Percentiles rank a stretch among this genome's conserved stretches.
phyloP scores from a whole-genome alignment of 129 eudicot genomes.

The Lonicera japonica region DNA sequence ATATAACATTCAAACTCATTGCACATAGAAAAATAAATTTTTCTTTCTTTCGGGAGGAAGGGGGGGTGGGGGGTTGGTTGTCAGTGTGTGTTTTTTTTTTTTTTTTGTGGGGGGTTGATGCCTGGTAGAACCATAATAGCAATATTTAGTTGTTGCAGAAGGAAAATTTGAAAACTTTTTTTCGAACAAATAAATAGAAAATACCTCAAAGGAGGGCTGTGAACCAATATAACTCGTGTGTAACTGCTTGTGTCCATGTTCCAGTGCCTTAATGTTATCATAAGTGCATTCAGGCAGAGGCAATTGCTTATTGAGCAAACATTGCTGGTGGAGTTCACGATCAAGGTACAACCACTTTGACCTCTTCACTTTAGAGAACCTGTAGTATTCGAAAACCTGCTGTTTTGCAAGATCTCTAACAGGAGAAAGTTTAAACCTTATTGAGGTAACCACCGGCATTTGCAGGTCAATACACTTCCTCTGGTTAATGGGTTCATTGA shows the following conservation, averaged over 20 bases:
- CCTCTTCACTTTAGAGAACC: conserved; percentile 50
- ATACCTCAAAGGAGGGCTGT: conserved; percentile 38
- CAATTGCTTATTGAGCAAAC: conserved; percentile 50
- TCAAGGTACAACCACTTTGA: conserved; percentile 65
- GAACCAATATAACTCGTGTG: conserved; percentile 14
- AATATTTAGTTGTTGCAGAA: no score
- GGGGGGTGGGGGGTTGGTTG: no score
- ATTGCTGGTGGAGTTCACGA: conserved; percentile 41
- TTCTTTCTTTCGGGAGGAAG: no score
- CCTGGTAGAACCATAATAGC: no score
- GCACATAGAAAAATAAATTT: no score
- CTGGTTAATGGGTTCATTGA: conserved; percentile 35
- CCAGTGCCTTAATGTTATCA: conserved; percentile 70
- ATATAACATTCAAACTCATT: no score
- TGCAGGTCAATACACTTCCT: conserved; percentile 28
- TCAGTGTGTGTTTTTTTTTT: no score
- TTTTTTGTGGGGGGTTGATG: no score
- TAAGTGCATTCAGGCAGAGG: conserved; percentile 78
- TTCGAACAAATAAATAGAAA: background rate
- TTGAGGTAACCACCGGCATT: conserved; percentile 65
- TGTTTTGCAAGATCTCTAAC: conserved; percentile 40
- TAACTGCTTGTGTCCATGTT: conserved; percentile 33
- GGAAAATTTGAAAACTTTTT: background rate
- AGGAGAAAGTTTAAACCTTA: conserved; percentile 53
- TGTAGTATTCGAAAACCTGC: conserved; percentile 49